Base-by-base conservation (phyloP, 306 rosid genomes). In the Pachyrhizus erosus region DNA sequence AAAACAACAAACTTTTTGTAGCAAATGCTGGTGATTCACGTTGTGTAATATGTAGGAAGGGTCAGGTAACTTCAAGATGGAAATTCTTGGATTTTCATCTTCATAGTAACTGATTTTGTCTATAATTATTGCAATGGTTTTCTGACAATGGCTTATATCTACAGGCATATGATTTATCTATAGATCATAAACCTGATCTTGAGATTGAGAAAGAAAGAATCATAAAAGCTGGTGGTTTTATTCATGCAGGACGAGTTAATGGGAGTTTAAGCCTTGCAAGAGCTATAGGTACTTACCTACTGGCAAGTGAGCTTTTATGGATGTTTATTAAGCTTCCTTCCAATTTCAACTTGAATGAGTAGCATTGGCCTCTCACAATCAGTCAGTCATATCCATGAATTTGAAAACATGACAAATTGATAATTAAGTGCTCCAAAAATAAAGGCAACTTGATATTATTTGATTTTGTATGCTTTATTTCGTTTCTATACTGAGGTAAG, bases 21-120 rank as follows among this genome's bases (percentile, higher is more conserved):
- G 94, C 97, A 5, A 94, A 94, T 90, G 97, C 98, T 21, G 98
- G 98, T 3, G 98, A 94, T 87, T 94, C 98, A 24, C 98, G 98
- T 2, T 94, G 98, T 77, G 97, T 94, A 82, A 84, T 94, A 68
- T 94, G 93, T 62, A 91, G 98, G 84, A 94, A 91, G 78, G 97
- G 98, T 65, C 97, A 91, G 98, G 98, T 94, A 91, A 73, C 73
- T 57, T 76, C 62, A 15, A 8, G 65, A 51, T 27, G 27, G 21
- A 26, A 70, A 51, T 34, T 79, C 42, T 82, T 37, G 24, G 24
- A 45, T 34, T 54, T 66, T 43, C 42, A 52, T 54, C 43, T 29
- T 29, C 43, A 64, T 29, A 29, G 7, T 37, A 26, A 20, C 52
- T 49, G 24, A 5, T 54, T 13, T 55, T 48, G 46, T 26, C 3